Evolutionary conservation across 768 basidiomycete species (phyloP).

Genomic region (Neoboletus brunneissimus): DNA sequence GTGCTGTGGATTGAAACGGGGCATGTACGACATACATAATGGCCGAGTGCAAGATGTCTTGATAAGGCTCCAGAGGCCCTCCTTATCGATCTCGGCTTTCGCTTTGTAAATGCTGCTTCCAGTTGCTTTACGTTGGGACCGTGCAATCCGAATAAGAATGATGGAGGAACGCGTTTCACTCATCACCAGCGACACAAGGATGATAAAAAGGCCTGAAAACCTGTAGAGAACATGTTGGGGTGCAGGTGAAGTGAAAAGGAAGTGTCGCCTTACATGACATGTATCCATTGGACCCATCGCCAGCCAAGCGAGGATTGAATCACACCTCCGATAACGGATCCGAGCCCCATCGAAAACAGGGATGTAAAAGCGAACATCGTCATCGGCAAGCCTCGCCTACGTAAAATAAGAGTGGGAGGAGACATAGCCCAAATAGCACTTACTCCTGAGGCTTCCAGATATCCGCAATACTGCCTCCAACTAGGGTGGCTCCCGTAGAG

Average conservation of each 20-base stretch:
- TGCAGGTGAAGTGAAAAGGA: not conserved
- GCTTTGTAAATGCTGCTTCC: slow-evolving; percentile 60
- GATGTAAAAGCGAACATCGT: slow-evolving; percentile 60
- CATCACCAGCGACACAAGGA: slow-evolving; percentile 53
- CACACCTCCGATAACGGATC: slow-evolving; percentile 62
- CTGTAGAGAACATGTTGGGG: slow-evolving; percentile 33
- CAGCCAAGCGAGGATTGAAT: slow-evolving; percentile 61
- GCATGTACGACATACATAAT: slow-evolving; percentile 47
- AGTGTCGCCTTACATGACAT: slow-evolving; percentile 46
- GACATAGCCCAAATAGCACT: slow-evolving; percentile 13
- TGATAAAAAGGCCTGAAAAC: slow-evolving; percentile 47
- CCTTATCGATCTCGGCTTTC: slow-evolving; percentile 58
- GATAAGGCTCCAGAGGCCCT: slow-evolving; percentile 53
- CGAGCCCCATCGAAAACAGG: slow-evolving; percentile 57
- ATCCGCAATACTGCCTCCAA: slow-evolving; percentile 68
- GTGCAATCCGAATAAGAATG: slow-evolving; percentile 64
- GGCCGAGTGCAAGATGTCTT: slow-evolving; percentile 68
- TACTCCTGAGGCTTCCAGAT: slow-evolving; percentile 66
- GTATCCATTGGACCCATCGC: slow-evolving; percentile 84
- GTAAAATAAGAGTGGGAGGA: not conserved
- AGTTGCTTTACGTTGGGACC: slow-evolving; percentile 58
- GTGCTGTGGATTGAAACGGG: not conserved
- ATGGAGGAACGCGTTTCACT: slow-evolving; percentile 72
- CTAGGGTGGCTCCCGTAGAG: slow-evolving; percentile 62
- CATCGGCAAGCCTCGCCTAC: slow-evolving; percentile 76